Evolutionary conservation across 208 protist genomes (phyloP).

Genomic region (Balamuthia mandrillaris): DNA sequence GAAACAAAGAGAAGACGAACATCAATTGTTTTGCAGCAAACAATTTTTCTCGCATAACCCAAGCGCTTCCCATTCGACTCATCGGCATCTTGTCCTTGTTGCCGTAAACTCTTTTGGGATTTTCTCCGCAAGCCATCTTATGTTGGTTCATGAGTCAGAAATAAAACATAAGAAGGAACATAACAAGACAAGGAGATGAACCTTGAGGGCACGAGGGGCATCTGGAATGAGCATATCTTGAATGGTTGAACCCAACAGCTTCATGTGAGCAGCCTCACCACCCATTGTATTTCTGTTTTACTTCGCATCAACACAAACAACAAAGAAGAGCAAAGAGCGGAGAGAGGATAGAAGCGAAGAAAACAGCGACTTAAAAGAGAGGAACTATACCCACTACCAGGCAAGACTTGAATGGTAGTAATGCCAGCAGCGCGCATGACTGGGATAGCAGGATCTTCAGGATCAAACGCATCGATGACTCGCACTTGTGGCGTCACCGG

Average conservation of each 20-base stretch:
- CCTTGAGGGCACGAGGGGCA: slow-evolving; percentile 29
- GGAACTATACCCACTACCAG: slow-evolving; percentile 36
- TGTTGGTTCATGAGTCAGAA: too few species aligned
- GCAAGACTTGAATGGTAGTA: slow-evolving; percentile 48
- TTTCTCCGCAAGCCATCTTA: slow-evolving; percentile 65
- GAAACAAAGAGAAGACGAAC: background rate
- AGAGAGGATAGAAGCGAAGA: background rate
- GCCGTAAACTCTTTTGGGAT: slow-evolving; percentile 55
- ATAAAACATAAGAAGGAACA: too few species aligned
- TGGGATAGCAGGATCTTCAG: slow-evolving; percentile 40
- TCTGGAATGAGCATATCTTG: slow-evolving; percentile 34
- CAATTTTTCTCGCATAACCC: background rate
- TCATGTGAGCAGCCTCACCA: slow-evolving; percentile 37
- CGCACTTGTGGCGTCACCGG: slow-evolving; percentile 31
- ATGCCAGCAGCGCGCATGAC: slow-evolving; percentile 39
- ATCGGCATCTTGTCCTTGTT: background rate
- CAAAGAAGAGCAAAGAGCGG: background rate
- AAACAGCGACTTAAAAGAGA: background rate
- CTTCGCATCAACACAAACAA: background rate
- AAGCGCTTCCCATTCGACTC: slow-evolving; percentile 35
- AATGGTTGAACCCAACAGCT: background rate
- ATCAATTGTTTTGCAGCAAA: too few species aligned
- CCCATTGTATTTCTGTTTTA: slow-evolving; percentile 48
- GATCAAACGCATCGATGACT: slow-evolving; percentile 38
- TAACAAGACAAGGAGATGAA: too few species aligned